Evolutionary conservation across 73 alveolate species (phyloP).

Genomic region (Breviolum minutum): DNA sequence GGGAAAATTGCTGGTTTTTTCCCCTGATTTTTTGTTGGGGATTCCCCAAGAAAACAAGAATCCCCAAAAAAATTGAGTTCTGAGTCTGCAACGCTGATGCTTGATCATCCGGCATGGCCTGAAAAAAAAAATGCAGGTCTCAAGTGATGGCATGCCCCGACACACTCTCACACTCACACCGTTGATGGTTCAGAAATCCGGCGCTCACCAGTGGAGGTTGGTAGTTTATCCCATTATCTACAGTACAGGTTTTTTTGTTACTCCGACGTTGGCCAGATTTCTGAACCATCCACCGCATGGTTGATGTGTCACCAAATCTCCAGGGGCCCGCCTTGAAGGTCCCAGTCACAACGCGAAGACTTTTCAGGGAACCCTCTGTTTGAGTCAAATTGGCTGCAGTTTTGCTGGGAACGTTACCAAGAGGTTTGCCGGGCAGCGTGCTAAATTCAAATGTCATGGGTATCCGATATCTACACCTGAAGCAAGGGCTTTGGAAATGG

Average conservation of each 20-base stretch:
- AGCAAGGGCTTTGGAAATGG: too few relatives aligned
- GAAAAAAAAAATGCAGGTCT: not conserved
- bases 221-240: not conserved
- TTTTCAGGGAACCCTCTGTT: not conserved
- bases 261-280: not conserved
- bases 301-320: not conserved
- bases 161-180: not conserved
- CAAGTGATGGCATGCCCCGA: not conserved
- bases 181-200: too few relatives aligned
- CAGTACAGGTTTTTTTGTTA: not conserved
- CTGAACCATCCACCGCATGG: too few relatives aligned
- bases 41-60: not conserved
- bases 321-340: not conserved
- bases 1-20: too few relatives aligned
- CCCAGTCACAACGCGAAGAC: not conserved
- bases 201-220: not conserved
- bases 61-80: not conserved
- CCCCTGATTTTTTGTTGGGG: too few relatives aligned
- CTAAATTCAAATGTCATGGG: not conserved
- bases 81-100: constrained; percentile 49
- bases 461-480: too few relatives aligned
- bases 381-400: constrained; percentile 82
- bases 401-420: not conserved
- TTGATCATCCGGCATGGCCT: constrained; percentile 93
- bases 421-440: not conserved